phyloP scores from a whole-genome alignment of 305 asterid species.

The Salvia sclarea region DNA sequence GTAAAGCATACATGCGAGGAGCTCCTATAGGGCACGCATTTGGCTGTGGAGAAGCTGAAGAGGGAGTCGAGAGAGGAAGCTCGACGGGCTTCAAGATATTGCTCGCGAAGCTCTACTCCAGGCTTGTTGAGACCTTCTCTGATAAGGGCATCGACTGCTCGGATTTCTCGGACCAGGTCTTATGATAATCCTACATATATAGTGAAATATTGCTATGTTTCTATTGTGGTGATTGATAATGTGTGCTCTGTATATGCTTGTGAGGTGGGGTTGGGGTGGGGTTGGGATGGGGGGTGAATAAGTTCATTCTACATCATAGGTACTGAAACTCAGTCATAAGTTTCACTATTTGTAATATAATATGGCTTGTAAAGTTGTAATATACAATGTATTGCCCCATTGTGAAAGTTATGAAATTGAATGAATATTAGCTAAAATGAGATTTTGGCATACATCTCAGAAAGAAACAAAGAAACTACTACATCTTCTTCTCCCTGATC shows the following conservation, averaged over 20 bases:
- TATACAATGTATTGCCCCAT: constrained; percentile 25
- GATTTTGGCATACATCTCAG: not conserved
- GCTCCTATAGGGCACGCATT: constrained; percentile 70
- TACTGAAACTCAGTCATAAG: constrained; percentile 15
- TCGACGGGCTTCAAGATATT: constrained; percentile 92
- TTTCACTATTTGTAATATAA: constrained; percentile 26
- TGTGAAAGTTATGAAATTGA: constrained; percentile 24
- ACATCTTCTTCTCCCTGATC: not conserved
- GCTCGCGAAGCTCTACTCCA: constrained; percentile 78
- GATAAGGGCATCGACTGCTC: constrained; percentile 62
- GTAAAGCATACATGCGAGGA: constrained; percentile 77
- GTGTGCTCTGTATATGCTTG: constrained; percentile 21
- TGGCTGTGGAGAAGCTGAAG: constrained; percentile 32
- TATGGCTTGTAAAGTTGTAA: constrained; percentile 38
- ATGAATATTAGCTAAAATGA: constrained; percentile 1
- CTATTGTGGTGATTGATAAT: constrained; percentile 18
- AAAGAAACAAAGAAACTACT: not conserved
- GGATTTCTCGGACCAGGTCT: constrained; percentile 39
- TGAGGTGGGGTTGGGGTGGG: not conserved
- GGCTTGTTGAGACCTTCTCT: constrained; percentile 75
- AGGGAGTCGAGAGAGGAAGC: constrained; percentile 53
- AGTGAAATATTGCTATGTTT: constrained; percentile 11
- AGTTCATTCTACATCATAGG: constrained; percentile 12
- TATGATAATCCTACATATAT: constrained; percentile 23
- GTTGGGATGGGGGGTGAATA: constrained; percentile 15